Percentiles rank a stretch among this genome's conserved stretches.
These are phyloP conservation scores for Fusarium virguliforme DNA, from an alignment of 2,329 filamentous ascomycete species.

Conservation along the genomic window DNA sequence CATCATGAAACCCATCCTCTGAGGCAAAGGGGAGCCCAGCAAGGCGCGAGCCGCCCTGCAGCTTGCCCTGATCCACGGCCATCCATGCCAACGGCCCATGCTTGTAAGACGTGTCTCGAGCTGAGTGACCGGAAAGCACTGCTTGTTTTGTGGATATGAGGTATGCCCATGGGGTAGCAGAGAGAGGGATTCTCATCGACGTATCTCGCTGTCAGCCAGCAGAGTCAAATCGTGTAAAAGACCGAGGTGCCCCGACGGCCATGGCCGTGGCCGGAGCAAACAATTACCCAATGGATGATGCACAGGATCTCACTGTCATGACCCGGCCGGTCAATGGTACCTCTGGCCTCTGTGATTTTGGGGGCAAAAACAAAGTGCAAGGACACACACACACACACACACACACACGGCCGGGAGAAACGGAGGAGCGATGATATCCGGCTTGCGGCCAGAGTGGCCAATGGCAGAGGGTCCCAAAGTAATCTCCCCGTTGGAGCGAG, in stretches of 20 bases:
- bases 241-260: constrained; percentile 16
- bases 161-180: neutral
- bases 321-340: constrained; percentile 14
- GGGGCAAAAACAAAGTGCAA: constrained; percentile 32
- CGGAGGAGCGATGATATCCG: constrained; percentile 42
- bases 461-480: constrained; percentile 38
- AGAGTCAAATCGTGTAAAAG: constrained; percentile 20
- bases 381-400: neutral
- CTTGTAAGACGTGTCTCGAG: constrained; percentile 18
- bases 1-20: constrained; percentile 33
- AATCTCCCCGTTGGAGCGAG: constrained; percentile 39
- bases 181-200: constrained; percentile 8
- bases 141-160: constrained; percentile 2
- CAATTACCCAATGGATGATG: constrained; percentile 17
- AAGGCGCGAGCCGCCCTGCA: constrained; percentile 15
- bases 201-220: constrained; percentile 2
- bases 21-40: constrained; percentile 29
- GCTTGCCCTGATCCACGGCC: neutral
- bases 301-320: constrained; percentile 27
- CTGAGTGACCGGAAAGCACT: constrained; percentile 1
- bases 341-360: constrained; percentile 22
- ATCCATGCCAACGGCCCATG: constrained; percentile 3
- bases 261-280: constrained; percentile 12
- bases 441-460: constrained; percentile 27
- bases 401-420: constrained; percentile 29